These are phyloP conservation scores for Septoria petroselini DNA, from an alignment of 2,329 filamentous ascomycete species.

Conservation along the genomic window DNA sequence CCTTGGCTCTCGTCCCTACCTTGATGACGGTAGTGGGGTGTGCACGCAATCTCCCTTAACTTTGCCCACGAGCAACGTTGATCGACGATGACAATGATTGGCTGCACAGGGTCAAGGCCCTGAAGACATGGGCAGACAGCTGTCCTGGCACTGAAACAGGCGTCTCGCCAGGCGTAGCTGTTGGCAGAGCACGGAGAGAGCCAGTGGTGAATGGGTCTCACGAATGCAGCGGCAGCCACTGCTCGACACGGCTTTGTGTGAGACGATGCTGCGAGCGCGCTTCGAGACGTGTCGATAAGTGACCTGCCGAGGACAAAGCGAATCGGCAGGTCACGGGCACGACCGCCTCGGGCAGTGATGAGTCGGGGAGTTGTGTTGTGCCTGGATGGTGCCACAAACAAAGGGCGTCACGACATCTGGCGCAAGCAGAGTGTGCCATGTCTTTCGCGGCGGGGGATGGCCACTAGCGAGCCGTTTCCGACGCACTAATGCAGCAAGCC, in stretches of 20 bases:
- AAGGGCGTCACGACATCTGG: neutral
- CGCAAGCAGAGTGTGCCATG: neutral
- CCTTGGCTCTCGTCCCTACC: no score
- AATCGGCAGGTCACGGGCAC: neutral
- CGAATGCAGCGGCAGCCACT: neutral
- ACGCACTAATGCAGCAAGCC: neutral
- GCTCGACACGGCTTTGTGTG: neutral
- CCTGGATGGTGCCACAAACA: neutral
- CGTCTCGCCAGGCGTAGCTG: slow-evolving; percentile 3
- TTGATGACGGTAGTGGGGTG: slow-evolving; percentile 6
- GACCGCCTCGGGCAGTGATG: neutral
- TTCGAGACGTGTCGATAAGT: slow-evolving; percentile 1
- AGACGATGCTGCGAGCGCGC: neutral
- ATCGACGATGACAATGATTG: slow-evolving; percentile 3
- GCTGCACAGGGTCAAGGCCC: slow-evolving; percentile 2
- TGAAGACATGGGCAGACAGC: slow-evolving; percentile 7
- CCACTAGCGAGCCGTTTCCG: neutral
- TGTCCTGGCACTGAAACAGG: slow-evolving; percentile 11
- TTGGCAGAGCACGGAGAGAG: neutral
- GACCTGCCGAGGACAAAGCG: neutral
- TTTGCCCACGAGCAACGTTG: slow-evolving; percentile 2
- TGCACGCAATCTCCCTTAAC: slow-evolving; percentile 7
- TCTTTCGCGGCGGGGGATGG: neutral
- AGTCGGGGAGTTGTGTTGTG: neutral
- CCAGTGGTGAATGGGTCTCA: neutral